Conservation (phyloP, 768 basidiomycete species). For the Rossbeevera mucosa region DNA sequence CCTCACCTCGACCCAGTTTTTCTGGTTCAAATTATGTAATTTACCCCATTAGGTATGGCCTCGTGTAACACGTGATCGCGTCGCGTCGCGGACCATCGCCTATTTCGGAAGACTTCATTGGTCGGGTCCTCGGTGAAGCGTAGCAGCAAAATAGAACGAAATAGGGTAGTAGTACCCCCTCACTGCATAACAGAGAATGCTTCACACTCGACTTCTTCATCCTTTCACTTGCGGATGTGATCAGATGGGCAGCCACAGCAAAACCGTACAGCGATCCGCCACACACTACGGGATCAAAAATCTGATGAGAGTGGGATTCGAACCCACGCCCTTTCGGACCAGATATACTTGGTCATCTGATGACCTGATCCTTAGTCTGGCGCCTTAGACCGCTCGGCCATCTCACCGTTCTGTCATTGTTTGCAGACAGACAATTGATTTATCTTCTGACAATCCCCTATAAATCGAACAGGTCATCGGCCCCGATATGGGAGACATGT, state of each 20-base stretch:
- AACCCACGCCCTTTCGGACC: slow-evolving; percentile 41
- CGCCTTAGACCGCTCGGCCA: slow-evolving; percentile 63
- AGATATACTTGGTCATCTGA: slow-evolving; percentile 29
- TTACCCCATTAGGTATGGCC: not conserved
- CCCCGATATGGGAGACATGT: too few species aligned
- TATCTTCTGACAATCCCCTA: too few species aligned
- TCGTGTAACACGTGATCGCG: slow-evolving; percentile 27
- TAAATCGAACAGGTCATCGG: too few species aligned
- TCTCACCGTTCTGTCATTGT: slow-evolving; percentile 27
- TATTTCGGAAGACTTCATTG: slow-evolving; percentile 4
- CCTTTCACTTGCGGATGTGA: not conserved
- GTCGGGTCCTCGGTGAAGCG: slow-evolving; percentile 1
- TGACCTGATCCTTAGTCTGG: slow-evolving; percentile 50
- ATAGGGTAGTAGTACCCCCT: not conserved
- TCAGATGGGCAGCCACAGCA: not conserved
- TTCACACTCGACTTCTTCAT: not conserved
- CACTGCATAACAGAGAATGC: too few species aligned
- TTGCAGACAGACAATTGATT: not conserved
- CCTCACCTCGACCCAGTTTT: not conserved
- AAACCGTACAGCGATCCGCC: not conserved
- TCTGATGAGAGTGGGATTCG: slow-evolving; percentile 37
- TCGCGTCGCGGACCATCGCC: slow-evolving; percentile 10
- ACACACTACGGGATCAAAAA: not conserved
- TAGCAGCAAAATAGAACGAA: not conserved
- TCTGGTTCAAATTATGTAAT: slow-evolving; percentile 26